A percentile compares a stretch with the other conserved stretches of the same genome.
Evolutionary conservation across 2,329 filamentous ascomycete genomes (phyloP).

Genomic region (Exophiala calicioides): DNA sequence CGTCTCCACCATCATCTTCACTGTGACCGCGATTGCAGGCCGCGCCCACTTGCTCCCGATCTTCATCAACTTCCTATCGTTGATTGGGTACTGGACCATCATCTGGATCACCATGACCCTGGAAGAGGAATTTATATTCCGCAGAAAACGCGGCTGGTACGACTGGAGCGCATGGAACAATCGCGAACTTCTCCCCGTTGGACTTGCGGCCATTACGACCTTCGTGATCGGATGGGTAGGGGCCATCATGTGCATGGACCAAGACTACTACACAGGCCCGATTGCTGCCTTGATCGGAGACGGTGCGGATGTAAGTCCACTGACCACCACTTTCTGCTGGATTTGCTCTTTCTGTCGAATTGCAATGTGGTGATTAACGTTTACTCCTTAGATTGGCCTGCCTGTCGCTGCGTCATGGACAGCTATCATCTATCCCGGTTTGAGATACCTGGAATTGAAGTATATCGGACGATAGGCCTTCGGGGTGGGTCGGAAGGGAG

Average conservation of each 20-base stretch:
- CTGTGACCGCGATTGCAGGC: conserved; percentile 64
- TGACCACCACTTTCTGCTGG: background rate
- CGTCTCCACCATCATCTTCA: conserved; percentile 61
- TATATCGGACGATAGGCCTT: conserved; percentile 23
- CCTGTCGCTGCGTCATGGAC: conserved; percentile 64
- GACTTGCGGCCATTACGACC: conserved; percentile 61
- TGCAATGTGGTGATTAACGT: background rate
- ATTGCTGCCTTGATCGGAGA: conserved; percentile 59
- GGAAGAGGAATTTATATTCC: conserved; percentile 63
- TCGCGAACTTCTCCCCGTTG: conserved; percentile 59
- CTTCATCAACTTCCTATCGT: conserved; percentile 67
- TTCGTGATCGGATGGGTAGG: conserved; percentile 69
- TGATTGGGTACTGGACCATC: conserved; percentile 72
- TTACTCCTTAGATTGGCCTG: conserved; percentile 61
- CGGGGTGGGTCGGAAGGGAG: no score
- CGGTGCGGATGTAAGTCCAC: conserved; percentile 50
- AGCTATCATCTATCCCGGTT: conserved; percentile 56
- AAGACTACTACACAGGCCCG: conserved; percentile 69
- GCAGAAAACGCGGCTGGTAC: conserved; percentile 56
- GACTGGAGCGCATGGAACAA: conserved; percentile 65
- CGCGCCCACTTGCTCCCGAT: conserved; percentile 62
- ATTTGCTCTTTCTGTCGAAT: background rate
- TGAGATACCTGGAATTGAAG: conserved; percentile 55
- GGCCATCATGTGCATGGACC: conserved; percentile 66
- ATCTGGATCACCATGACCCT: conserved; percentile 64